phyloP scores from a whole-genome alignment of 2,329 filamentous ascomycete species.

The Penicillium polonicum region DNA sequence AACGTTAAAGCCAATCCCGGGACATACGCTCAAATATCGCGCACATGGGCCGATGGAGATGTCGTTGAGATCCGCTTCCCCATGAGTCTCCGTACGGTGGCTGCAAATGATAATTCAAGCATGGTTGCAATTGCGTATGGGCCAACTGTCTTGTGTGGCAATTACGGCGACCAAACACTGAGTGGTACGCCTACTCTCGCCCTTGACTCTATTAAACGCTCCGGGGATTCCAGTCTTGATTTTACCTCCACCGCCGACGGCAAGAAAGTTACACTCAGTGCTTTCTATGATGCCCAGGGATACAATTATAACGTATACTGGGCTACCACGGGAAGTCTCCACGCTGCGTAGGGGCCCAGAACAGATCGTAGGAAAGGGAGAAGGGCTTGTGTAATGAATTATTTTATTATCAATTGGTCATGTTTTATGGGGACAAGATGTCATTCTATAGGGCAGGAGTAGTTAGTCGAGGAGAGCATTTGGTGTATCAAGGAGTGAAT shows the following conservation, averaged over 20 bases:
- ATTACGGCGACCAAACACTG: not conserved
- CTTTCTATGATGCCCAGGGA: constrained; percentile 1
- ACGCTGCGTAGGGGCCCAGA: not conserved
- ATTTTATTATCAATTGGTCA: no score
- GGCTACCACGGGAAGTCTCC: not conserved
- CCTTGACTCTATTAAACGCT: not conserved
- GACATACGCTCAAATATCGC: not conserved
- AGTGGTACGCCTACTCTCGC: not conserved
- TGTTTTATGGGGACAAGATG: no score
- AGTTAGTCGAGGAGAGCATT: no score
- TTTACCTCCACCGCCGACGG: not conserved
- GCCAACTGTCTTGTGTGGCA: not conserved
- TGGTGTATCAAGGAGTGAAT: no score
- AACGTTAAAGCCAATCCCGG: not conserved
- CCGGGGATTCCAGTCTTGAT: not conserved
- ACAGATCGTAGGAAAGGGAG: no score
- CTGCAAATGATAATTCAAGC: not conserved
- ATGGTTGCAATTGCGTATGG: not conserved
- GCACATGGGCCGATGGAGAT: not conserved
- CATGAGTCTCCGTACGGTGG: not conserved
- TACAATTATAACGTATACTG: constrained; percentile 2
- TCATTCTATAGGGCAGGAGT: no score
- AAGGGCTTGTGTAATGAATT: no score
- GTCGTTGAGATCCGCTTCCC: not conserved
- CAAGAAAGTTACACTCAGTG: not conserved